phyloP scores from a whole-genome alignment of 2,329 filamentous ascomycete genomes.

The Colletotrichum sojae region DNA sequence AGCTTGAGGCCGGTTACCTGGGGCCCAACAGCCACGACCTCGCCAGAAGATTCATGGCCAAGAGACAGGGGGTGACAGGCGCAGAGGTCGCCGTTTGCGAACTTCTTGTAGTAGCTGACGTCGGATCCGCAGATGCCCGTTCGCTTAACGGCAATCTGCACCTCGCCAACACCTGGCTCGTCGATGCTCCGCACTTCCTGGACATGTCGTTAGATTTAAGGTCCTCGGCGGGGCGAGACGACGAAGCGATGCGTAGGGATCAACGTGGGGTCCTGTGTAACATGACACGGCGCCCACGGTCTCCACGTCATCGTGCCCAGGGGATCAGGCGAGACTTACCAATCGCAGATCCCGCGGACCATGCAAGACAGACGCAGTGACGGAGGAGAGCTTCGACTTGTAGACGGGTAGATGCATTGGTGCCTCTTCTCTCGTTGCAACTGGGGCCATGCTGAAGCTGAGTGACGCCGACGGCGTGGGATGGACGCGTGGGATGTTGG shows the following conservation, averaged over 20 bases:
- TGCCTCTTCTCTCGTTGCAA: slow-evolving; percentile 60
- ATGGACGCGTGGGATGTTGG: slow-evolving; percentile 49
- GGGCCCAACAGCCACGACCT: slow-evolving; percentile 69
- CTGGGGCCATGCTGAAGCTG: slow-evolving; percentile 62
- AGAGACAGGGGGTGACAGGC: slow-evolving; percentile 76
- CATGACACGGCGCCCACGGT: slow-evolving; percentile 37
- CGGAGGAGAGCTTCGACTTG: slow-evolving; percentile 57
- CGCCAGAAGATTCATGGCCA: slow-evolving; percentile 73
- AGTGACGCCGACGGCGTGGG: slow-evolving; percentile 51
- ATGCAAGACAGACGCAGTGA: slow-evolving; percentile 71
- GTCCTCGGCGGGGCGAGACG: slow-evolving; percentile 20
- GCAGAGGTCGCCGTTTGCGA: slow-evolving; percentile 79
- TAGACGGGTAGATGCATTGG: slow-evolving; percentile 60
- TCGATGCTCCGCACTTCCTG: slow-evolving; percentile 67
- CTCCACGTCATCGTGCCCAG: slow-evolving; percentile 28
- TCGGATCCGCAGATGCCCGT: slow-evolving; percentile 81
- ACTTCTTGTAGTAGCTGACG: slow-evolving; percentile 80
- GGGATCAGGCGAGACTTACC: slow-evolving; percentile 56
- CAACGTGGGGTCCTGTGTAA: slow-evolving; percentile 49
- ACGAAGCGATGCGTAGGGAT: slow-evolving; percentile 24
- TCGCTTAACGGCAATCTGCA: slow-evolving; percentile 75
- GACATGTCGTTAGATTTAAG: slow-evolving; percentile 40
- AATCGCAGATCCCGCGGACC: slow-evolving; percentile 70
- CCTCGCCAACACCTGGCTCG: slow-evolving; percentile 64
- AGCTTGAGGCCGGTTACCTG: slow-evolving; percentile 66